Evolutionary conservation across 805 yeast genomes (phyloP).

Genomic region (Saturnispora hagleri): DNA sequence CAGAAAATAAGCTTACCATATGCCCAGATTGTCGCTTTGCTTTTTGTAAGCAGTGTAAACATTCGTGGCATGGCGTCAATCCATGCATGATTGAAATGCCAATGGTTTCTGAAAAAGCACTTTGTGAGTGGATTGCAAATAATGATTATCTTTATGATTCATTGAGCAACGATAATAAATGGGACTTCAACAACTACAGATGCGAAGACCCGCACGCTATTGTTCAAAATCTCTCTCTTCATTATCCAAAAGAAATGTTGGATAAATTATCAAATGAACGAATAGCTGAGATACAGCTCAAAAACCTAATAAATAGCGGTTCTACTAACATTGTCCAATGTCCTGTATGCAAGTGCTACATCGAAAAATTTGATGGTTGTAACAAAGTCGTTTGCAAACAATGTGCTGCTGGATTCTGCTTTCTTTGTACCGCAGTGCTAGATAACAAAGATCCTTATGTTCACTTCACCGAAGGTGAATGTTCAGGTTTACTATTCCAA

Average conservation of each 20-base stretch:
- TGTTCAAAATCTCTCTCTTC: constrained; percentile 20
- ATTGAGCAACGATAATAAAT: neutral
- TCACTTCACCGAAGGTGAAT: constrained; percentile 38
- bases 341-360: constrained; percentile 41
- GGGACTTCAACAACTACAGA: neutral
- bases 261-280: constrained; percentile 36
- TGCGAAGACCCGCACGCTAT: constrained; percentile 15
- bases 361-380: constrained; percentile 54
- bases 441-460: constrained; percentile 37
- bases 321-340: constrained; percentile 38
- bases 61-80: constrained; percentile 54
- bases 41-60: constrained; percentile 47
- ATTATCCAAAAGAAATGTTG: constrained; percentile 39
- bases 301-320: constrained; percentile 34
- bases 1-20: constrained; percentile 37
- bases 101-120: constrained; percentile 26
- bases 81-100: constrained; percentile 28
- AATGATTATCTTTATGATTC: constrained; percentile 11
- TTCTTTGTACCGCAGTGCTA: constrained; percentile 40
- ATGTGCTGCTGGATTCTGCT: constrained; percentile 44
- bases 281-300: constrained; percentile 38
- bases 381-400: constrained; percentile 50
- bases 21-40: constrained; percentile 44
- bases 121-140: constrained; percentile 24
- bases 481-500: constrained; percentile 44